Base-by-base conservation (phyloP, 306 rosid genomes). In the Cucumis cinereus region DNA sequence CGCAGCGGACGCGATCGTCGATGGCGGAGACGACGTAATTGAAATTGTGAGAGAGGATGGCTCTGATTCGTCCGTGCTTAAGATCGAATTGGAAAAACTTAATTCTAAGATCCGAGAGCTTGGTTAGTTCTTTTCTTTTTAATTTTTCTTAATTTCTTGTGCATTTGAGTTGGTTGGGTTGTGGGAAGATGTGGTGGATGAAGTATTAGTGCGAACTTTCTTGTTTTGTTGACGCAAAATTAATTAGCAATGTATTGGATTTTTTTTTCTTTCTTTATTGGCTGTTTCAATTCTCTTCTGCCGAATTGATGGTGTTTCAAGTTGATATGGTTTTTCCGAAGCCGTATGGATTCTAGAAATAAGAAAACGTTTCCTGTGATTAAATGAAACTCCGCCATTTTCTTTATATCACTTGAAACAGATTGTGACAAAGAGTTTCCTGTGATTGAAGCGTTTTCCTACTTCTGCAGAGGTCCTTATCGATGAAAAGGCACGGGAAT, bases 61-160 rank as follows among this genome's bases (percentile, higher is more conserved):
- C 30, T 56, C 84, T 41, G 93, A 80, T 80, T 67, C 85, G 0
- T 85, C 92, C 59, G 81, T 86, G 62, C 49, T 88, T 76, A 87
- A 90, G 86, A 85, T 89, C 87, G 92, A 90, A 90, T 81, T 89
- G 74, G 90, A 86, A 71, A 88, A 89, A 54, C 96, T 95, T 67
- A 85, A 82, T 81, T 84, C 95, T 24, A 92, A 85, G 96, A 95
- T 92, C 90, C 96, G 70, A n/a, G 74, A 74, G 26, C 94, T 93
- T 28, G 97, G 98, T 93, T 13, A 60, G 87, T 86, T 77, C 35
- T 81, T 78, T 10, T 8, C 15, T 13, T 45, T 12, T 45, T 45
- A 45, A 4, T 45, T 45, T 45, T 45, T 45, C 52, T 11, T 75
- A 45, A 43, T 72, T 13, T 64, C 16, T 28, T 35, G 4, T 10